Conservation (phyloP, 345 rosid species). For the Carallia brachiata region DNA sequence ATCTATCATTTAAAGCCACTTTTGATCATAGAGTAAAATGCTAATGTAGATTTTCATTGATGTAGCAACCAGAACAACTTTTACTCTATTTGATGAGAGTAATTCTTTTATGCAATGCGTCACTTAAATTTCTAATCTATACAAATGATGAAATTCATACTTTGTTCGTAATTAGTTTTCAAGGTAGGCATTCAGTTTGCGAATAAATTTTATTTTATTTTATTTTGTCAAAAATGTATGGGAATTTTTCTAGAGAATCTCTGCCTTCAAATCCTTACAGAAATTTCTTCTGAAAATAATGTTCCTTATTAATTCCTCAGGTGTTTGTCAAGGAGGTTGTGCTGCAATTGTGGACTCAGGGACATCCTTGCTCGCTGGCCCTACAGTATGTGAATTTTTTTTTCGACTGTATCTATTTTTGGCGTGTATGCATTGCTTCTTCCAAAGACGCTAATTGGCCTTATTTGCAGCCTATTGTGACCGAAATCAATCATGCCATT, state of each 20-base stretch:
- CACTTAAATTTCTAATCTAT: no score
- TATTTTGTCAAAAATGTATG: not conserved
- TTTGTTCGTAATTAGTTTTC: not conserved
- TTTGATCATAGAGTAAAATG: not conserved
- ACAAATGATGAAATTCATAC: no score
- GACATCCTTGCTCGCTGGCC: conserved; percentile 78
- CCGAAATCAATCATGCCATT: conserved; percentile 77
- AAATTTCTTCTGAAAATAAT: not conserved
- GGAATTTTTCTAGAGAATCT: not conserved
- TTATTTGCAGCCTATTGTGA: conserved; percentile 48
- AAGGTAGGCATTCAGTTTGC: not conserved
- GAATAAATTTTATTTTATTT: not conserved
- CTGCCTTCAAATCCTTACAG: not conserved
- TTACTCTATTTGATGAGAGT: no score
- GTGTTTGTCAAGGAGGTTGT: conserved; percentile 58
- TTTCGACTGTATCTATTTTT: not conserved
- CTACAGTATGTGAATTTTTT: conserved; percentile 43
- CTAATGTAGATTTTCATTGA: not conserved
- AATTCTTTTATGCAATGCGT: no score
- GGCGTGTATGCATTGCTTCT: not conserved
- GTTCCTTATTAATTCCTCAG: conserved; percentile 22
- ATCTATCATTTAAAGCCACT: not conserved
- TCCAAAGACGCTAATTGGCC: not conserved
- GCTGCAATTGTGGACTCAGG: conserved; percentile 80
- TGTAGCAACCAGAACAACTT: not conserved